Percentiles rank a stretch among this genome's conserved stretches.
Evolutionary conservation across 2,329 filamentous ascomycete genomes (phyloP).

Genomic region (Beauveria australis): DNA sequence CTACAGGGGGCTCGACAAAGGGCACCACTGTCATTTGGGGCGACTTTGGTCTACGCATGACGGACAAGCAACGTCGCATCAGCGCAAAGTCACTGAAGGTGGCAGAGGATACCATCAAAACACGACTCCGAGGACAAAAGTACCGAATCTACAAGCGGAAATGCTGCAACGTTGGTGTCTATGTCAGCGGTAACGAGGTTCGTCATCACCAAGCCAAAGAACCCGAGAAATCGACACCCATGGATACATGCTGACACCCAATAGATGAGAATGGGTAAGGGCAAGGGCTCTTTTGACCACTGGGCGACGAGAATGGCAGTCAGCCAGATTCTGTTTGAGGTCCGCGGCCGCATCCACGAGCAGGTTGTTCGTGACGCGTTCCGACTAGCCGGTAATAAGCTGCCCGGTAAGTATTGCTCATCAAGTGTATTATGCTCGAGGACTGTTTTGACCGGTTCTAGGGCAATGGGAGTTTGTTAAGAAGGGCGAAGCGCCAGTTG

Average conservation of each 20-base stretch:
- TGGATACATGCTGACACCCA: constrained; percentile 7
- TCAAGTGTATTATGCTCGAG: background rate
- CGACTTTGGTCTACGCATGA: constrained; percentile 90
- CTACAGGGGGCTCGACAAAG: constrained; percentile 82
- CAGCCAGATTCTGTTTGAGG: constrained; percentile 84
- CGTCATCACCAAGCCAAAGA: constrained; percentile 19
- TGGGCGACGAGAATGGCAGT: constrained; percentile 89
- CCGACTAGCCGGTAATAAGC: constrained; percentile 84
- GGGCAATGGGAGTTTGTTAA: constrained; percentile 88
- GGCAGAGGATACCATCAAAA: constrained; percentile 89
- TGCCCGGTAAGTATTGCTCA: constrained; percentile 60
- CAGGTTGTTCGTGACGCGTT: constrained; percentile 91
- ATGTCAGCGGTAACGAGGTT: constrained; percentile 87
- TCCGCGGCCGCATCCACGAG: constrained; percentile 89
- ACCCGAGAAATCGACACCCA: background rate
- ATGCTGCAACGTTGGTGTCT: constrained; percentile 88
- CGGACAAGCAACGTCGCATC: constrained; percentile 85
- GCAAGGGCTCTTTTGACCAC: constrained; percentile 94
- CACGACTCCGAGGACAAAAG: constrained; percentile 78
- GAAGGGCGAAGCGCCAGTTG: constrained; percentile 81
- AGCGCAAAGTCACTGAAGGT: constrained; percentile 79
- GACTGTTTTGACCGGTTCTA: constrained; percentile 24
- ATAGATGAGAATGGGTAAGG: constrained; percentile 94
- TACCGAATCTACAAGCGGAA: constrained; percentile 90
- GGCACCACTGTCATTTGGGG: constrained; percentile 96